Conservation (phyloP, 768 basidiomycete species). For the Arthromyces matolae region DNA sequence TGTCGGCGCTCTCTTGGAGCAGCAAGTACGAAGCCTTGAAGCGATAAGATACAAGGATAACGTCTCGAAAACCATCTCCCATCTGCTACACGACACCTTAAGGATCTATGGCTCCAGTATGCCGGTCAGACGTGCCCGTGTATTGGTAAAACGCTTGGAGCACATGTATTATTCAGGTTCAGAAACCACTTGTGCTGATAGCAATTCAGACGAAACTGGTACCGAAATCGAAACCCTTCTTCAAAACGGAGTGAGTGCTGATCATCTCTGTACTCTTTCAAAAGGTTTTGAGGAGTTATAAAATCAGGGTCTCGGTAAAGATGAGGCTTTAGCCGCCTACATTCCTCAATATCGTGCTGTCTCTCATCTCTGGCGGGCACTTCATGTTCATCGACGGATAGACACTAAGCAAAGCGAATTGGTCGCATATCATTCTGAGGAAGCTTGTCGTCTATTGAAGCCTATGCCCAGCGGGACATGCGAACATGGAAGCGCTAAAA, state of each 20-base stretch:
- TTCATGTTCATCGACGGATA: constrained; percentile 62
- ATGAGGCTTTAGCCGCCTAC: constrained; percentile 30
- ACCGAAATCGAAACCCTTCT: constrained; percentile 41
- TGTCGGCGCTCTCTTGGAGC: constrained; percentile 55
- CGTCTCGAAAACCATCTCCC: constrained; percentile 35
- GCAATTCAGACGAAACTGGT: constrained; percentile 34
- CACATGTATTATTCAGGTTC: constrained; percentile 38
- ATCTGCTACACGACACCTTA: constrained; percentile 47
- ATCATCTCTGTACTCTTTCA: background rate
- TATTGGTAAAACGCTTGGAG: constrained; percentile 53
- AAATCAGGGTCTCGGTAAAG: constrained; percentile 31
- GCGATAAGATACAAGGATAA: constrained; percentile 55
- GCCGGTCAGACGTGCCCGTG: constrained; percentile 58
- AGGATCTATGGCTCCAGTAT: constrained; percentile 45
- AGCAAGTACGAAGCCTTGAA: constrained; percentile 56
- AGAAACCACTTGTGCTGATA: constrained; percentile 21
- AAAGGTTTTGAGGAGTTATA: background rate
- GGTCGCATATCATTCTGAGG: constrained; percentile 49
- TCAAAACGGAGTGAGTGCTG: constrained; percentile 37
- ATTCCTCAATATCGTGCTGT: constrained; percentile 48
- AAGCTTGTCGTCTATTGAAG: constrained; percentile 49
- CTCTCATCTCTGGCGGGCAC: constrained; percentile 63
- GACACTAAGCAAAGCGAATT: constrained; percentile 40
- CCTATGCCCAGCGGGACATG: constrained; percentile 23
- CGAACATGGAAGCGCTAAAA: constrained; percentile 20